phyloP scores from a whole-genome alignment of 1,139 yeast genomes.

The Blastobotrys elegans region DNA sequence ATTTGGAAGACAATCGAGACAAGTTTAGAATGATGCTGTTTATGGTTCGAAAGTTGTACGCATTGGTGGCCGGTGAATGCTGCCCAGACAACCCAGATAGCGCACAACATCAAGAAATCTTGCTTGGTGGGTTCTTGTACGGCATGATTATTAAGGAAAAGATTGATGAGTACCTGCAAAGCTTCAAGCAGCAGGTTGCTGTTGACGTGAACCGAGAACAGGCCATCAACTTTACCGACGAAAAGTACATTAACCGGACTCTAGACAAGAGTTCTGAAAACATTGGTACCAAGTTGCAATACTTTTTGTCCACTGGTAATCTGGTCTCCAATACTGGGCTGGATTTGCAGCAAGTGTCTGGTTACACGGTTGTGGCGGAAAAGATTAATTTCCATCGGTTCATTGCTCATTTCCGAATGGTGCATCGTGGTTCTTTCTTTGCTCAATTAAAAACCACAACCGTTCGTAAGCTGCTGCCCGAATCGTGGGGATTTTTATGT shows the following conservation, averaged over 20 bases:
- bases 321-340: constrained; percentile 94
- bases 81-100: constrained; percentile 99
- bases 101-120: constrained; percentile 95
- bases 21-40: constrained; percentile 83
- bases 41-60: constrained; percentile 92
- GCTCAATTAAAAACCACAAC: constrained; percentile 97
- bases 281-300: constrained; percentile 90
- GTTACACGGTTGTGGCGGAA: constrained; percentile 98
- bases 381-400: constrained; percentile 96
- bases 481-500: constrained; percentile 98
- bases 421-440: constrained; percentile 98
- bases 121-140: constrained; percentile 91
- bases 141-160: constrained; percentile 97
- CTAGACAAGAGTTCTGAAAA: constrained; percentile 81
- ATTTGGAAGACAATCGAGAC: constrained; percentile 59
- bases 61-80: constrained; percentile 95
- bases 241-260: constrained; percentile 76
- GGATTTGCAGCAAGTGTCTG: constrained; percentile 96
- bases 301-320: constrained; percentile 94
- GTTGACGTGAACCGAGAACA: constrained; percentile 77
- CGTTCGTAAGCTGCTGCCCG: constrained; percentile 93
- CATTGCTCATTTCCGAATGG: constrained; percentile 97
- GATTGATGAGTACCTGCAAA: constrained; percentile 83
- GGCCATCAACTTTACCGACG: constrained; percentile 78
- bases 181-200: constrained; percentile 66